A percentile compares a stretch with the other conserved stretches of the same genome.
Conservation (phyloP, 352 stramenopile species). For the Globisporangium cystogenes region DNA sequence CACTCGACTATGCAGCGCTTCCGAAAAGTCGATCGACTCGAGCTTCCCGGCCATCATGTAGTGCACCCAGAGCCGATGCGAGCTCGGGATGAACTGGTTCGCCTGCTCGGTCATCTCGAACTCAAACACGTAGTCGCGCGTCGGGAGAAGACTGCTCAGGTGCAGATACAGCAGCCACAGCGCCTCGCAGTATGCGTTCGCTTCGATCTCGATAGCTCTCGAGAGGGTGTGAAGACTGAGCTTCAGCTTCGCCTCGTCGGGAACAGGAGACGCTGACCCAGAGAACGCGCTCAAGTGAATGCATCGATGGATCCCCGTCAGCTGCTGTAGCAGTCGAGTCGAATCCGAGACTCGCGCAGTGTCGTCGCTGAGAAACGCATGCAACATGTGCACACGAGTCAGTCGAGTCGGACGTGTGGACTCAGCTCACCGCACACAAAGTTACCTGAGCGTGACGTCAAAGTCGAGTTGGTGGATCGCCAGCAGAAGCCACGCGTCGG, state of each 20-base stretch:
- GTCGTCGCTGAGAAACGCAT: constrained; percentile 15
- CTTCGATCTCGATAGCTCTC: constrained; percentile 27
- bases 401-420: neutral
- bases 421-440: neutral
- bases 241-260: constrained; percentile 13
- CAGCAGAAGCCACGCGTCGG: constrained; percentile 41
- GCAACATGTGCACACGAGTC: neutral
- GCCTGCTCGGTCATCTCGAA: constrained; percentile 27
- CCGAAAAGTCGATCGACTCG: constrained; percentile 11
- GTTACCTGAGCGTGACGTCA: constrained; percentile 30
- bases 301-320: constrained; percentile 14
- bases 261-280: neutral
- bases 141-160: constrained; percentile 14
- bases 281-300: constrained; percentile 8
- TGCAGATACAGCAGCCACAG: constrained; percentile 29
- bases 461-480: constrained; percentile 44
- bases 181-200: constrained; percentile 29
- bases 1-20: constrained; percentile 10
- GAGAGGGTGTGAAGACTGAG: constrained; percentile 23
- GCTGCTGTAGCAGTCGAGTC: constrained; percentile 10
- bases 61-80: constrained; percentile 22
- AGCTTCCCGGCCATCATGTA: constrained; percentile 15
- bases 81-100: constrained; percentile 21
- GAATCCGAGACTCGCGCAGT: constrained; percentile 13
- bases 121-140: constrained; percentile 16